These are phyloP conservation scores for Pulveroboletus ravenelii DNA, from an alignment of 768 basidiomycete genomes.

Conservation along the genomic window DNA sequence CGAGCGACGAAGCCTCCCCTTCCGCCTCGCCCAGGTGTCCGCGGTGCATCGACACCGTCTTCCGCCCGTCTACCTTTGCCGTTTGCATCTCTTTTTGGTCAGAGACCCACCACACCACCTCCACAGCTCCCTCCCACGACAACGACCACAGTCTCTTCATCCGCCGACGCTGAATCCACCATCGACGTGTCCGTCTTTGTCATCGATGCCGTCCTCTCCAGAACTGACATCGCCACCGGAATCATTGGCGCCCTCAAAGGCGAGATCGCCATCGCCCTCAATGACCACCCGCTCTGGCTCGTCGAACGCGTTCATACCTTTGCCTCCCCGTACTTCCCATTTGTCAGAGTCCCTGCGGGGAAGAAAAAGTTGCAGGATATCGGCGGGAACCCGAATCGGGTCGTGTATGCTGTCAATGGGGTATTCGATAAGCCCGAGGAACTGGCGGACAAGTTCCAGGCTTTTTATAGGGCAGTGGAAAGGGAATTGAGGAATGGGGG, in stretches of 20 bases:
- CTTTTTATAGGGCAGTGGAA: conserved; percentile 64
- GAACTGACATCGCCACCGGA: conserved; percentile 48
- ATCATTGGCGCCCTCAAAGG: conserved; percentile 49
- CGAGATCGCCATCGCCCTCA: conserved; percentile 51
- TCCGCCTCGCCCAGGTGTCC: conserved; percentile 33
- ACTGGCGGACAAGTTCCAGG: conserved; percentile 53
- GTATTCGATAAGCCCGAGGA: conserved; percentile 47
- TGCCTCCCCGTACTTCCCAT: conserved; percentile 51
- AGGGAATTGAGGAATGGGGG: conserved; percentile 47
- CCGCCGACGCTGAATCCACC: conserved; percentile 32
- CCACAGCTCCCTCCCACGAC: conserved; percentile 24
- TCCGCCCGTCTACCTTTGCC: conserved; percentile 60
- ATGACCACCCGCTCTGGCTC: conserved; percentile 51
- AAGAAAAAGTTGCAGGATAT: conserved; percentile 33
- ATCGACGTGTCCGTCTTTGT: conserved; percentile 61
- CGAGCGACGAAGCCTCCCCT: conserved; percentile 47
- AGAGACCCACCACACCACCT: conserved; percentile 29
- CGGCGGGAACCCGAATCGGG: conserved; percentile 18
- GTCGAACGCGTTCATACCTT: conserved; percentile 55
- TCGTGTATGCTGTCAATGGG: conserved; percentile 39
- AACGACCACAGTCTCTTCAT: conserved; percentile 18
- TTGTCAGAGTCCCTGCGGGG: conserved; percentile 36
- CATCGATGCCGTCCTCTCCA: conserved; percentile 48
- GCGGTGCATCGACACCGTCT: conserved; percentile 16
- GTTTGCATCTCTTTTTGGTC: conserved; percentile 77